Evolutionary conservation across 208 protist genomes (phyloP).

Genomic region (Trypanosoma grayi): DNA sequence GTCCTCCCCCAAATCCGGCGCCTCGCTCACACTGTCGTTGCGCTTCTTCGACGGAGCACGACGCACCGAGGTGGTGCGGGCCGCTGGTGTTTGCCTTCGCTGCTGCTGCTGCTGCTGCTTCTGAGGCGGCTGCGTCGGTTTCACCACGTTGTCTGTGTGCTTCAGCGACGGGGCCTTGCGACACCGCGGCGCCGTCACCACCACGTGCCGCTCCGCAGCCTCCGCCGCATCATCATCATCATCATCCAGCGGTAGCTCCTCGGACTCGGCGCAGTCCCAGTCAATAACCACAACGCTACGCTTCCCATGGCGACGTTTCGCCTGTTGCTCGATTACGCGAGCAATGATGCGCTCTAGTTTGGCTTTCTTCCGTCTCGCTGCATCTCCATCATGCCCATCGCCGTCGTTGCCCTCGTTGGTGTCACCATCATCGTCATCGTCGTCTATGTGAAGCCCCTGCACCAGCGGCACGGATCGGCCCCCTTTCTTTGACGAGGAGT

Average conservation of each 20-base stretch:
- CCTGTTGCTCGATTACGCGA: conserved; percentile 44
- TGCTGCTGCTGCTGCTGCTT: conserved; percentile 5
- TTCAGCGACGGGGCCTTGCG: conserved; percentile 18
- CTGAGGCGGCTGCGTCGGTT: conserved; percentile 6
- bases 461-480: neutral
- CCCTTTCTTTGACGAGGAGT: conserved; percentile 4
- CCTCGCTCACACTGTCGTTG: conserved; percentile 31
- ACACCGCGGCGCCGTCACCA: neutral
- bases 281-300: conserved; percentile 84
- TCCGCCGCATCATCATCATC: neutral
- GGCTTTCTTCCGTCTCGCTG: conserved; percentile 34
- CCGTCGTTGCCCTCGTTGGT: conserved; percentile 22
- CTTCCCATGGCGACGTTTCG: conserved; percentile 60
- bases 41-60: conserved; percentile 5
- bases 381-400: no score
- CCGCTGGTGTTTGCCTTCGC: conserved; percentile 1
- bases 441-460: conserved; percentile 9
- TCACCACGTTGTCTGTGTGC: conserved; percentile 23
- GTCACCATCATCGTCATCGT: conserved; percentile 21
- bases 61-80: conserved; percentile 17
- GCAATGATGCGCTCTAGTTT: conserved; percentile 73
- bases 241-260: conserved; percentile 5
- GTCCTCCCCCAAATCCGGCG: conserved; percentile 44
- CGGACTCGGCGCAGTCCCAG: conserved; percentile 50
- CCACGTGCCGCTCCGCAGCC: neutral